Conservation (phyloP, 176 grass and related monocot genomes). For the Typha latifolia region DNA sequence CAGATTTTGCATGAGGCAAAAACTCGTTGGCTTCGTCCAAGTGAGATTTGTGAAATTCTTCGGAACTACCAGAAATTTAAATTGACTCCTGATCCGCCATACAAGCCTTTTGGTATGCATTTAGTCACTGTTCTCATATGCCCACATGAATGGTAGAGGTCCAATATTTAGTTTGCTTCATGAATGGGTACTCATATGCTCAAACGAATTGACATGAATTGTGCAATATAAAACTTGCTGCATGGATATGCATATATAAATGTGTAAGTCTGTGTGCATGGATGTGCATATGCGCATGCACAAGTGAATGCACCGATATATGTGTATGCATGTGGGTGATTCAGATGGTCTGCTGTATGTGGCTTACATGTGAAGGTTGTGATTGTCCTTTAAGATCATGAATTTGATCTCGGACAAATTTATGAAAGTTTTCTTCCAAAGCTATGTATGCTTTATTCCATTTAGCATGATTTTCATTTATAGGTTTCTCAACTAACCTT, state of each 20-base stretch:
- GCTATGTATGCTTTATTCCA: too few species aligned
- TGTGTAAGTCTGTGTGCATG: not conserved
- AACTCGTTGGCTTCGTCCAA: conserved; percentile 39
- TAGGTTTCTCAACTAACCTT: too few species aligned
- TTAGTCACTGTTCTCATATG: not conserved
- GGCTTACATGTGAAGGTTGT: too few species aligned
- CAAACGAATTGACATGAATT: too few species aligned
- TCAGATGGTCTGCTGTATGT: too few species aligned
- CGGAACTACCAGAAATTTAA: conserved; percentile 32
- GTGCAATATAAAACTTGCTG: too few species aligned
- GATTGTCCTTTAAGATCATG: too few species aligned
- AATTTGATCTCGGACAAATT: too few species aligned
- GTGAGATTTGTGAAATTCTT: conserved; percentile 46
- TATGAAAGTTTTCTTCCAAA: too few species aligned
- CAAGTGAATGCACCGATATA: not conserved
- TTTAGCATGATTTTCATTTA: too few species aligned
- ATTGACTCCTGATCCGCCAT: conserved; percentile 37
- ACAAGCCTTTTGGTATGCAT: conserved; percentile 28
- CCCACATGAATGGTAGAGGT: not conserved
- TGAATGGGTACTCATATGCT: too few species aligned
- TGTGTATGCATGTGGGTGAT: not conserved
- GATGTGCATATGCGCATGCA: not conserved
- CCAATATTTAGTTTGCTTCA: too few species aligned
- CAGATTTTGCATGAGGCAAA: conserved; percentile 37
- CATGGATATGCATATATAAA: not conserved